phyloP scores from a whole-genome alignment of 1,284 basidiomycete species.

The Lentinula novae-zelandiae region DNA sequence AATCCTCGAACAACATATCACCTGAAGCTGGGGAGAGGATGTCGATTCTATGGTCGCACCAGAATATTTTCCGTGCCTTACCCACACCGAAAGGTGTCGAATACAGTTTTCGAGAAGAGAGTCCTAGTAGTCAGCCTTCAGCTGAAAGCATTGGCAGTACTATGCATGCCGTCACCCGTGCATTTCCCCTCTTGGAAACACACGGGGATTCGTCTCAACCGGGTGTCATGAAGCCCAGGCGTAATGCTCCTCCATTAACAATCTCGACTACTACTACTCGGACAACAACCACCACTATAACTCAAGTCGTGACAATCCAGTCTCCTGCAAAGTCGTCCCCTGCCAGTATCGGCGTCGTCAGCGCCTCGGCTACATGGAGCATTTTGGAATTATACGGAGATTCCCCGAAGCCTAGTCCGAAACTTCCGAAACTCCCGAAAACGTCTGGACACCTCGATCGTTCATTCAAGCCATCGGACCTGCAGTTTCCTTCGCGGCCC shows the following conservation, averaged over 20 bases:
- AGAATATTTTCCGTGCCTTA: slow-evolving; percentile 14
- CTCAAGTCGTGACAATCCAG: slow-evolving; percentile 9
- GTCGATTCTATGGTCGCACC: slow-evolving; percentile 12
- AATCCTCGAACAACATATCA: slow-evolving; percentile 5
- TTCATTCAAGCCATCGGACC: slow-evolving; percentile 8
- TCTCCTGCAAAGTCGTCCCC: slow-evolving; percentile 7
- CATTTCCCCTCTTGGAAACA: not conserved
- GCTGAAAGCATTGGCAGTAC: not conserved
- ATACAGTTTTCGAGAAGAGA: not conserved
- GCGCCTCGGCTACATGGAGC: slow-evolving; percentile 11
- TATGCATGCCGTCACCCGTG: not conserved
- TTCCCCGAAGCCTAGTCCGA: slow-evolving; percentile 2
- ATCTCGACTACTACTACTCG: slow-evolving; percentile 11
- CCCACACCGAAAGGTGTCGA: slow-evolving; percentile 9
- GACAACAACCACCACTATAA: slow-evolving; percentile 11
- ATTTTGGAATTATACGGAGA: slow-evolving; percentile 14
- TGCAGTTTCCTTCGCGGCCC: not conserved
- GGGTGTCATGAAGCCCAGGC: not conserved
- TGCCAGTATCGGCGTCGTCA: slow-evolving; percentile 10
- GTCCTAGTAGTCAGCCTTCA: not conserved
- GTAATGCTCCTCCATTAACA: slow-evolving; percentile 5
- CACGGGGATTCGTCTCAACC: not conserved
- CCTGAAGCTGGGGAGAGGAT: slow-evolving; percentile 9
- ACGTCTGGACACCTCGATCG: slow-evolving; percentile 1
- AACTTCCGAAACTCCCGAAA: not conserved